phyloP scores from a whole-genome alignment of 108 stramenopile genomes.

The Nitzschia sp. region DNA sequence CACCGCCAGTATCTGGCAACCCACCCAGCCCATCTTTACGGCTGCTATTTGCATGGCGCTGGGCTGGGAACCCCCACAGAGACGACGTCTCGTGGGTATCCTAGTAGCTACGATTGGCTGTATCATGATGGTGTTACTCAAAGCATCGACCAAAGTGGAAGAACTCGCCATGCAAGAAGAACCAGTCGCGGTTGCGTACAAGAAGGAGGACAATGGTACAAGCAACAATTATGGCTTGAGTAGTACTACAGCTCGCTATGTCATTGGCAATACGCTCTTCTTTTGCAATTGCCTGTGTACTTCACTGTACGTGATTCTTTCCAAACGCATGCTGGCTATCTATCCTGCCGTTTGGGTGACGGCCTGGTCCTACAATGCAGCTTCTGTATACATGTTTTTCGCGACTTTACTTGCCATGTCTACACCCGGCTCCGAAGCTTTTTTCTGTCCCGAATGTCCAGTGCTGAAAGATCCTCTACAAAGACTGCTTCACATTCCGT shows the following conservation, averaged over 20 bases:
- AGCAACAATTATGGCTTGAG: neutral
- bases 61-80: slow-evolving; percentile 17
- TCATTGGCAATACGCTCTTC: slow-evolving; percentile 30
- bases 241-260: neutral
- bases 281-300: slow-evolving; percentile 39
- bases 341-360: slow-evolving; percentile 32
- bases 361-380: slow-evolving; percentile 33
- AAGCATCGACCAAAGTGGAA: neutral
- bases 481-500: slow-evolving; percentile 17
- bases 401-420: neutral
- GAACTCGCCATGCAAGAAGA: neutral
- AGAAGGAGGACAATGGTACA: neutral
- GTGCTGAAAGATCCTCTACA: neutral
- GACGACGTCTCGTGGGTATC: slow-evolving; percentile 14
- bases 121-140: slow-evolving; percentile 26
- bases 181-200: neutral
- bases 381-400: slow-evolving; percentile 25
- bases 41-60: slow-evolving; percentile 32
- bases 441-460: slow-evolving; percentile 26
- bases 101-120: slow-evolving; percentile 31
- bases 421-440: neutral
- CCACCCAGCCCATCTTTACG: slow-evolving; percentile 35
- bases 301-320: slow-evolving; percentile 28
- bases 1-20: slow-evolving; percentile 35
- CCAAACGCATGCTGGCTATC: slow-evolving; percentile 16